phyloP scores from a whole-genome alignment of 345 rosid genomes.

The Eucalyptus sp. region DNA sequence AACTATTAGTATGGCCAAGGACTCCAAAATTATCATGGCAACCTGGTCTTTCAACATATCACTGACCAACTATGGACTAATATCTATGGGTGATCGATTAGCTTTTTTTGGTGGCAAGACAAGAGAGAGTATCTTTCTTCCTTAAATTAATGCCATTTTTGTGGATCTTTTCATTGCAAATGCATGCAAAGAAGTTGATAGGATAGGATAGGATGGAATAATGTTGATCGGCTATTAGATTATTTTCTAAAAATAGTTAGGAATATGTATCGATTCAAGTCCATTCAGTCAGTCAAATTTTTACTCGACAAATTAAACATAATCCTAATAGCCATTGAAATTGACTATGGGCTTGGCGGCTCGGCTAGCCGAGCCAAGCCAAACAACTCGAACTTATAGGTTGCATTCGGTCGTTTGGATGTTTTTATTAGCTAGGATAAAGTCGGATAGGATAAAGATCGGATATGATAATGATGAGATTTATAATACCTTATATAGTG shows the following conservation, averaged over 20 bases:
- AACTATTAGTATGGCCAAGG: neutral
- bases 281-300: no score
- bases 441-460: neutral
- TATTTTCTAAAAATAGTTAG: neutral
- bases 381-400: neutral
- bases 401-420: neutral
- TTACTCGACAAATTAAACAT: no score
- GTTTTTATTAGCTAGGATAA: fast-evolving
- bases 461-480: neutral
- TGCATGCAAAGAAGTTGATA: neutral
- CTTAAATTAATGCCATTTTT: neutral
- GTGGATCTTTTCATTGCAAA: neutral
- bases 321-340: no score
- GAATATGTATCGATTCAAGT: no score
- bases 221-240: neutral
- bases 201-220: neutral
- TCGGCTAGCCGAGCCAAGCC: neutral
- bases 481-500: neutral
- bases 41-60: neutral
- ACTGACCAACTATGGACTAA: neutral
- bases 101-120: neutral
- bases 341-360: neutral
- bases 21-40: neutral
- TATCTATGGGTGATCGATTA: neutral
- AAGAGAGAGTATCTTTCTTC: neutral